Base-by-base conservation (phyloP, 805 yeast species). In the Barnettozyma populi region DNA sequence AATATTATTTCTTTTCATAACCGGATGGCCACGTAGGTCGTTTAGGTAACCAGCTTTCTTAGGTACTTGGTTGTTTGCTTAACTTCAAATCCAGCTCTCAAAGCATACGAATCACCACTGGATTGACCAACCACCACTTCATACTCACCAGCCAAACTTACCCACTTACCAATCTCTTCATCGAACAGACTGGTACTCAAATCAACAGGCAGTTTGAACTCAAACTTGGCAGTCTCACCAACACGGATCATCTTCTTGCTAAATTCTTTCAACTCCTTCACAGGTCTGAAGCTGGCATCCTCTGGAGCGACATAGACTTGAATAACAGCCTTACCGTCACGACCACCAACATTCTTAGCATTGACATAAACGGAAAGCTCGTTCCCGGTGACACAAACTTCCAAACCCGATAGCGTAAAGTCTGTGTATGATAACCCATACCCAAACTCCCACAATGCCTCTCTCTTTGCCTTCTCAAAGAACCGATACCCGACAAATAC, bases 401-500 rank as follows among this genome's bases (percentile, higher is more conserved):
- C 48, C 59, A 78, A 64, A 50, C 72, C 63, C 7, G 63, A 47
- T 50, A 75, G 60, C 29, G 60, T 65, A 56, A 80, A 82, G 0
- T 70, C 54, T 16, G 85, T 74, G 66, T 80, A 82, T 1, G 86
- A 80, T 50, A 80, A 70, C 41, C 86, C 86, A 55, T 62, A 71
- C 5, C 86, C 86, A 62, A 82, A 82, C 36, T 85, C 80, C 68
- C 73, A 81, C 43, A 74, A 66, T 6, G 75, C 79, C 24, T 69
- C 69, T 38, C 62, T 65, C 52, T 73, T 70, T 31, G 67, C 59
- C 62, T 75, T 76, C 56, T 82, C 86, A 62, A 78, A 82, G 65
- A 65, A 78, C 49, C 79, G 67, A 67, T 82, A 80, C 19, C 86
- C 87, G 44, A 81, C 77, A 60, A 70, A 81, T 40, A 82, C 75